These are phyloP conservation scores for Tolypocladium tundrense DNA, from an alignment of 2,329 filamentous ascomycete species.

Conservation along the genomic window DNA sequence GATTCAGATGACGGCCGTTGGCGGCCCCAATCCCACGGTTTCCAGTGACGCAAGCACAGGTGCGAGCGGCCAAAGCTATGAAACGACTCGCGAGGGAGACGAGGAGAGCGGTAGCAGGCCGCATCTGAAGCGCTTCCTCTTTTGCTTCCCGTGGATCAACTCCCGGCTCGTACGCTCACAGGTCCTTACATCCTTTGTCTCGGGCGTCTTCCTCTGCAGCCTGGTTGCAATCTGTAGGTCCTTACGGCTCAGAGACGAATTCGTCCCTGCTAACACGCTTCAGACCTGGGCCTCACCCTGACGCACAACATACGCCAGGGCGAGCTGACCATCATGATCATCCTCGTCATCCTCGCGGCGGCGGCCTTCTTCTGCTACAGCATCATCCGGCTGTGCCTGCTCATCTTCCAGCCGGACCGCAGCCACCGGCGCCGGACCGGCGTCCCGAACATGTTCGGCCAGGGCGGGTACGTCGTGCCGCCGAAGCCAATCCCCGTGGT, in stretches of 20 bases:
- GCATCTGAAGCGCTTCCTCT: conserved; percentile 33
- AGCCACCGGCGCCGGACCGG: conserved; percentile 7
- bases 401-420: conserved; percentile 41
- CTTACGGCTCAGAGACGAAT: background rate
- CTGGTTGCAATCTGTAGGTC: conserved; percentile 57
- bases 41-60: background rate
- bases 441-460: conserved; percentile 35
- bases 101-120: conserved; percentile 5
- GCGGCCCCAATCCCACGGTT: background rate
- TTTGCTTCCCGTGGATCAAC: conserved; percentile 45
- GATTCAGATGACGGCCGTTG: background rate
- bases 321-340: conserved; percentile 70
- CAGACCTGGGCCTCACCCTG: conserved; percentile 65
- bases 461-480: conserved; percentile 60
- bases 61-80: background rate
- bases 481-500: conserved; percentile 66
- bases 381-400: conserved; percentile 61
- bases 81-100: background rate
- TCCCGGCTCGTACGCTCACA: conserved; percentile 43
- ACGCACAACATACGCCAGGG: conserved; percentile 52
- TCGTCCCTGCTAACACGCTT: background rate
- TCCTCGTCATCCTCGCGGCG: conserved; percentile 64
- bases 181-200: conserved; percentile 52
- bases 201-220: conserved; percentile 49
- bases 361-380: conserved; percentile 75